These are phyloP conservation scores for Hortaea sp. DNA, from an alignment of 2,329 filamentous ascomycete species.

Conservation along the genomic window DNA sequence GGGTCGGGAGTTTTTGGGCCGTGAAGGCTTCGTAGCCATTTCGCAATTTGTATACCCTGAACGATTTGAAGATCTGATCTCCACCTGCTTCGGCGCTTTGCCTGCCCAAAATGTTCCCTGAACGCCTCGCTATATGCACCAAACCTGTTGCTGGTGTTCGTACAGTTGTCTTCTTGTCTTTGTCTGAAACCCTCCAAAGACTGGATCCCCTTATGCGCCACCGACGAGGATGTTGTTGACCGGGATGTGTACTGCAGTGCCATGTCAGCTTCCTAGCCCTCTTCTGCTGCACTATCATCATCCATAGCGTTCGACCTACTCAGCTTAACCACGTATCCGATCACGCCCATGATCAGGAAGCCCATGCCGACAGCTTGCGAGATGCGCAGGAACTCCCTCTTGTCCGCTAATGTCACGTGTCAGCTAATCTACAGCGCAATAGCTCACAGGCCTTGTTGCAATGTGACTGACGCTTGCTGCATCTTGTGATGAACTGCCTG, in stretches of 20 bases:
- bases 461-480: slow-evolving; percentile 34
- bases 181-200: no score
- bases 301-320: slow-evolving; percentile 34
- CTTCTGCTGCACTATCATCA: not conserved
- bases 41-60: no score
- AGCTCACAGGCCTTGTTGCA: no score
- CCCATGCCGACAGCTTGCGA: slow-evolving; percentile 58
- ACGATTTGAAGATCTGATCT: no score
- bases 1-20: no score
- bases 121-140: no score
- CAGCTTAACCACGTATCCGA: slow-evolving; percentile 62
- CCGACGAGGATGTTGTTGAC: slow-evolving; percentile 62
- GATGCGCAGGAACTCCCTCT: slow-evolving; percentile 50
- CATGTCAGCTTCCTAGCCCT: not conserved
- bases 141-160: no score
- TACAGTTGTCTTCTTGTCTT: no score
- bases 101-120: no score
- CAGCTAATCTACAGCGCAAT: not conserved
- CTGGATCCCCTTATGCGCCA: slow-evolving; percentile 42
- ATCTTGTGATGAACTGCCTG: slow-evolving; percentile 39
- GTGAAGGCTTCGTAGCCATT: no score
- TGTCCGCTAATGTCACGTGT: slow-evolving; percentile 37
- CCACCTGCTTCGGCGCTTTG: no score
- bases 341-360: slow-evolving; percentile 61
- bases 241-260: slow-evolving; percentile 47